These are phyloP conservation scores for Cornus controversa DNA, from an alignment of 148 eudicot genomes.

Conservation along the genomic window DNA sequence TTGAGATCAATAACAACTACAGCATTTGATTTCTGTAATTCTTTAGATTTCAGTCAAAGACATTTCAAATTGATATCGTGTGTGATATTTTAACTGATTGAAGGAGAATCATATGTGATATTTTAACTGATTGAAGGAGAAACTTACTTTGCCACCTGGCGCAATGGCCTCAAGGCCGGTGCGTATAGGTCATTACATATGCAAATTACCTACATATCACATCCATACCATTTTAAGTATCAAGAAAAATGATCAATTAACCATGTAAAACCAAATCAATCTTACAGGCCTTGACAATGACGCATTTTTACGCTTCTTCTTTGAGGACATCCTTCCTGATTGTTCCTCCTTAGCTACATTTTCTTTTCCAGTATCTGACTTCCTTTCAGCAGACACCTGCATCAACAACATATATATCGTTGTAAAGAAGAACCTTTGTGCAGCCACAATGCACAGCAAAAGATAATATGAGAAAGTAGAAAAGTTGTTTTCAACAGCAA, in stretches of 20 bases:
- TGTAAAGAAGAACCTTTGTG: not conserved
- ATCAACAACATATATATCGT: constrained; percentile 12
- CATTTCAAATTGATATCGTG: not conserved
- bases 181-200: constrained; percentile 98
- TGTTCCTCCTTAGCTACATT: constrained; percentile 40
- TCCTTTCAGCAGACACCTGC: constrained; percentile 78
- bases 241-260: constrained; percentile 6
- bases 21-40: not conserved
- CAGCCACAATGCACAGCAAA: constrained; percentile 6
- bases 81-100: not conserved
- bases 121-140: not conserved
- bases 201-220: constrained; percentile 76
- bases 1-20: not conserved
- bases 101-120: not conserved
- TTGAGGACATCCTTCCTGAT: constrained; percentile 48
- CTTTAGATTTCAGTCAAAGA: not conserved
- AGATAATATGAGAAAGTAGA: not conserved
- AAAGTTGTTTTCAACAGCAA: constrained; percentile 1
- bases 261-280: constrained; percentile 9
- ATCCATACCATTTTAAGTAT: constrained; percentile 12
- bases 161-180: constrained; percentile 89
- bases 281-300: constrained; percentile 89
- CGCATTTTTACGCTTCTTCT: constrained; percentile 55
- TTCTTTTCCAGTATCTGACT: constrained; percentile 55
- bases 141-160: constrained; percentile 92